These are phyloP conservation scores for Nemania serpens DNA, from an alignment of 2,329 filamentous ascomycete genomes.

Conservation along the genomic window DNA sequence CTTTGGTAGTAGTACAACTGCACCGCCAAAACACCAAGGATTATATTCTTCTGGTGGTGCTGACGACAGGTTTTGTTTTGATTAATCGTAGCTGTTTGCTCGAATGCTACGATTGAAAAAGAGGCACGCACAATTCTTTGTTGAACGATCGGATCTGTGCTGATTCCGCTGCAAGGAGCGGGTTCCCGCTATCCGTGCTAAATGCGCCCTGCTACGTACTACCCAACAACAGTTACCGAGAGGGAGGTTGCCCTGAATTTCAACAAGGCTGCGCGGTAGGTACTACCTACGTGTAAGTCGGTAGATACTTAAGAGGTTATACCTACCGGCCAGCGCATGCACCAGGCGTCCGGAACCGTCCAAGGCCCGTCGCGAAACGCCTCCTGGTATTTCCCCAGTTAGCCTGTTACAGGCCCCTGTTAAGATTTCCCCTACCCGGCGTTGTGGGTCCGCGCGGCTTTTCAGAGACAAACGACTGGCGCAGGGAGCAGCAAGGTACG, in stretches of 20 bases:
- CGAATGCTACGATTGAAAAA: too few species aligned
- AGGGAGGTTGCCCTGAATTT: too few species aligned
- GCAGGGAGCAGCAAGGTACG: background rate
- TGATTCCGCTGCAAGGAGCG: slow-evolving; percentile 10
- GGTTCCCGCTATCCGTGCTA: slow-evolving; percentile 15
- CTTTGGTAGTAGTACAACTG: background rate
- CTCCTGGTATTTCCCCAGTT: slow-evolving; percentile 32
- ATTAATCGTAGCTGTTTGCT: too few species aligned
- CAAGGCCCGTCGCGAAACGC: slow-evolving; percentile 14
- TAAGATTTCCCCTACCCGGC: slow-evolving; percentile 25
- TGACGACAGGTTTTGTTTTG: background rate
- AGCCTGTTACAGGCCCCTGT: slow-evolving; percentile 29
- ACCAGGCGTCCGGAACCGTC: background rate
- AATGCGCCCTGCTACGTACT: background rate
- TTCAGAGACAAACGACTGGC: background rate
- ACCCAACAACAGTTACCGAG: background rate
- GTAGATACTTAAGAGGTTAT: background rate
- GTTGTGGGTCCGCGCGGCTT: slow-evolving; percentile 21
- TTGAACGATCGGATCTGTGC: slow-evolving; percentile 1
- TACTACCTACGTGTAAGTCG: background rate
- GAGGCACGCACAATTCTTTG: too few species aligned
- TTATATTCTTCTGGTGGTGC: too few species aligned
- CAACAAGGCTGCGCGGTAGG: too few species aligned
- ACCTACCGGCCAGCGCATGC: background rate
- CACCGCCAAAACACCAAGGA: too few species aligned